Percentiles rank a stretch among this genome's conserved stretches.
Conservation (phyloP, 345 rosid species). For the Linum usitatissimum region DNA sequence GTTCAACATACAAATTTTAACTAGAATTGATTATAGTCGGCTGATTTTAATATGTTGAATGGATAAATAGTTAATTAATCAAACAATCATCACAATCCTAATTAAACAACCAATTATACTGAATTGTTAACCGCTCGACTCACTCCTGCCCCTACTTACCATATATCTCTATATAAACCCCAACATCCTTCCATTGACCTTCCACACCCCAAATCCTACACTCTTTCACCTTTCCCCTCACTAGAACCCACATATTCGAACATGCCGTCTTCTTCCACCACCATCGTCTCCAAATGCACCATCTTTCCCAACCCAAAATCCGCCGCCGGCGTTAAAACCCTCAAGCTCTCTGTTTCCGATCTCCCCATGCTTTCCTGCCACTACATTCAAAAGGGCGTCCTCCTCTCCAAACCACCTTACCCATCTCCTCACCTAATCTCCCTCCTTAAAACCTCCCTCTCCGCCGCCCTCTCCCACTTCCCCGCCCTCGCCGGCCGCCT, state of each 20-base stretch:
- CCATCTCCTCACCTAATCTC: constrained; percentile 27
- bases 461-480: constrained; percentile 59
- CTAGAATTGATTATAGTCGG: too few species aligned
- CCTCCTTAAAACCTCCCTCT: constrained; percentile 52
- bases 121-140: too few species aligned
- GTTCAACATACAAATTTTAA: too few species aligned
- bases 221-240: background rate
- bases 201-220: background rate
- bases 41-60: too few species aligned
- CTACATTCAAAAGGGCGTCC: constrained; percentile 90
- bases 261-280: constrained; percentile 51
- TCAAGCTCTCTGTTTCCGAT: constrained; percentile 83
- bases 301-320: constrained; percentile 35
- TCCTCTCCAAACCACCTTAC: constrained; percentile 39
- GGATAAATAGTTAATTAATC: too few species aligned
- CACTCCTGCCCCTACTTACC: too few species aligned
- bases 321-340: constrained; percentile 16
- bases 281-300: constrained; percentile 46
- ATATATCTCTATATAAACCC: background rate
- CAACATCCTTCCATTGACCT: background rate
- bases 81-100: too few species aligned
- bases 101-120: too few species aligned
- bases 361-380: constrained; percentile 97
- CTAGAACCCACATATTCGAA: constrained; percentile 5
- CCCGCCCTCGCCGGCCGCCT: constrained; percentile 83